Evolutionary conservation across 352 stramenopile genomes (phyloP).

Genomic region (Pythium apleroticum): DNA sequence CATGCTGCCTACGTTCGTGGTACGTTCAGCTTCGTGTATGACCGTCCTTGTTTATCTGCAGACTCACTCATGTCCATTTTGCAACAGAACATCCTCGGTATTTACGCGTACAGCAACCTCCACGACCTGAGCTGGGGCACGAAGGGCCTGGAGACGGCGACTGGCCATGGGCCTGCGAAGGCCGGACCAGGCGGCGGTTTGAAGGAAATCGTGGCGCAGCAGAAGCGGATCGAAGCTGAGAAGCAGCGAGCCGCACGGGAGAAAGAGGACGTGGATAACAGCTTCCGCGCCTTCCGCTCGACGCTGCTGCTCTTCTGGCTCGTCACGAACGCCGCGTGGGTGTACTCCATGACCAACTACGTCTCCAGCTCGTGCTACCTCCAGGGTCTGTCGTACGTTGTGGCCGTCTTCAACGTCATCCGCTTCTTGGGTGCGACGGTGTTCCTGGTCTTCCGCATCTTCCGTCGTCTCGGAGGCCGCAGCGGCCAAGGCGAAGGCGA

Average conservation of each 20-base stretch:
- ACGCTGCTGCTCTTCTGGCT: slow-evolving; percentile 53
- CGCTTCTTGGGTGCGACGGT: slow-evolving; percentile 37
- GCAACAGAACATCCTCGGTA: slow-evolving; percentile 34
- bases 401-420: slow-evolving; percentile 46
- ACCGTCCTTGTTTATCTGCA: background rate
- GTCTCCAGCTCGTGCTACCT: slow-evolving; percentile 52
- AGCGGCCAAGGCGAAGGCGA: background rate
- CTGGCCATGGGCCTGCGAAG: slow-evolving; percentile 28
- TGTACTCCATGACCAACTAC: slow-evolving; percentile 45
- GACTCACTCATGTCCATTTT: background rate
- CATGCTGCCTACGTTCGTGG: slow-evolving; percentile 47
- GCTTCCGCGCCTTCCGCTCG: slow-evolving; percentile 46
- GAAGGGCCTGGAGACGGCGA: slow-evolving; percentile 34
- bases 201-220: slow-evolving; percentile 51
- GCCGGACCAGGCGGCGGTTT: slow-evolving; percentile 28
- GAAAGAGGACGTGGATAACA: slow-evolving; percentile 57
- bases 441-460: slow-evolving; percentile 42
- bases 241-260: slow-evolving; percentile 34
- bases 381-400: slow-evolving; percentile 43
- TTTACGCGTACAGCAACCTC: slow-evolving; percentile 45
- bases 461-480: slow-evolving; percentile 27
- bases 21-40: slow-evolving; percentile 8
- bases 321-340: slow-evolving; percentile 45
- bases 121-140: slow-evolving; percentile 40
- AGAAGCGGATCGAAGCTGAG: slow-evolving; percentile 42